Evolutionary conservation across 257 asterid species (phyloP), one percentile per base, ranked within the genome.

Genomic region (Nicotiana sylvestris): DNA sequence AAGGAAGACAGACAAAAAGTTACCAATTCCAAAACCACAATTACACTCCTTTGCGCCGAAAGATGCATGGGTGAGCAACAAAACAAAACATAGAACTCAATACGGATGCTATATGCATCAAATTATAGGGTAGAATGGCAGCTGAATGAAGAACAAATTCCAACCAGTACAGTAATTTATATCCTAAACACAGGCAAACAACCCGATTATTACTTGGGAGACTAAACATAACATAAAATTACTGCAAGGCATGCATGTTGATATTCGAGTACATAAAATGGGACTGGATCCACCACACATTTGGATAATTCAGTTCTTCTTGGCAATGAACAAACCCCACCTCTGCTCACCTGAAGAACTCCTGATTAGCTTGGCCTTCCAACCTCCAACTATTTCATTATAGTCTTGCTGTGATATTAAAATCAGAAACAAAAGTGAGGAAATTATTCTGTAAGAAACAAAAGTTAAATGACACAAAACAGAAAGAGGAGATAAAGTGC

Each of bases 291-390:
- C 29, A 29, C 25, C 61, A 27, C 21, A 1, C 80, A 18, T 76
- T 76, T 51, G 80, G 46, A 51, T 76, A 76, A 76, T 58, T 92
- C 90, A 92, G 74, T 87, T 83, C 82, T 92, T 96, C 89, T 86
- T 83, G 90, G 95, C 98, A 64, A 93, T 90, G 46, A 96, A 94
- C 89, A 96, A 85, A 72, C 99, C 99, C 99, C 99, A 94, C 85
- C 92, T 89, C 91, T 96, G 99, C 93, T 96, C 98, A 3, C 98
- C 99, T 1, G 95, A 89, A 30, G 96, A 87, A 81, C 88, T 93
- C 84, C 98, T 81, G 39, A 85, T 68, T n/a, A 93, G 91, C 92
- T 95, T 95, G 18, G 98, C 92, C 15, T 92, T 91, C 98, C 98
- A 95, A 9, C 98, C 98, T 58, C 93, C 95, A 7, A 93, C 96